A percentile compares a stretch with the other conserved stretches of the same genome.
Evolutionary conservation across 2,329 filamentous ascomycete species (phyloP).

Genomic region (Cytospora chrysosperma): DNA sequence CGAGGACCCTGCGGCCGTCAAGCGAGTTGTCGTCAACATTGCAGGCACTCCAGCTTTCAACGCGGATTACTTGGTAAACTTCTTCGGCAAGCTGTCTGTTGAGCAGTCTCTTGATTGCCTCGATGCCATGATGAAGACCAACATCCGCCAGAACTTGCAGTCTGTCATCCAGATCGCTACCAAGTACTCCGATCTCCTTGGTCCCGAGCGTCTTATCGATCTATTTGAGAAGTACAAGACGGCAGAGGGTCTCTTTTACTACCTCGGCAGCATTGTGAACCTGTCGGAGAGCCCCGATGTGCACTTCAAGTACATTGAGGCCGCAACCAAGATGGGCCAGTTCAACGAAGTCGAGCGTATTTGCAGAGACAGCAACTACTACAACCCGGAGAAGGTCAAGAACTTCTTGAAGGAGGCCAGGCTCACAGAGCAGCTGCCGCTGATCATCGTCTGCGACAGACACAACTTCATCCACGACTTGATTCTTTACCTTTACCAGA

Average conservation of each 20-base stretch:
- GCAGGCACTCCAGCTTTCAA: conserved; percentile 80
- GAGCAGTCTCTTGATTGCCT: conserved; percentile 93
- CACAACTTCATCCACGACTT: conserved; percentile 98
- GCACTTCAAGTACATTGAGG: conserved; percentile 99
- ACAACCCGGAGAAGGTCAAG: conserved; percentile 94
- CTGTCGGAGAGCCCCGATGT: conserved; percentile 93
- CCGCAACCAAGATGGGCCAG: conserved; percentile 89
- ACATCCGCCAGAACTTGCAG: conserved; percentile 96
- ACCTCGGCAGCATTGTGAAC: conserved; percentile 96
- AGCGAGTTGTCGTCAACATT: conserved; percentile 84
- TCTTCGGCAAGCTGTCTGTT: conserved; percentile 91
- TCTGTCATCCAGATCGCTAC: conserved; percentile 93
- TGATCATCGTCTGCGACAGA: conserved; percentile 99
- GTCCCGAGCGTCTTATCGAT: conserved; percentile 82
- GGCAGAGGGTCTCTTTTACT: conserved; percentile 95
- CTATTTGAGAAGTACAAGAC: conserved; percentile 98
- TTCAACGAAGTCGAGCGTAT: conserved; percentile 96
- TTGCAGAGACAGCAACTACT: conserved; percentile 87
- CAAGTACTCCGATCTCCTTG: conserved; percentile 95
- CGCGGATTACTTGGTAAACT: conserved; percentile 86
- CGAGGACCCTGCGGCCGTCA: conserved; percentile 84
- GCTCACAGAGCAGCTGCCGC: conserved; percentile 84
- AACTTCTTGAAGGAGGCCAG: conserved; percentile 98
- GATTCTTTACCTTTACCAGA: conserved; percentile 96
- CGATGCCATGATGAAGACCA: conserved; percentile 92